A percentile compares a stretch with the other conserved stretches of the same genome.
Conservation (phyloP, 73 alveolate species). For the Paramecium primaurelia region DNA sequence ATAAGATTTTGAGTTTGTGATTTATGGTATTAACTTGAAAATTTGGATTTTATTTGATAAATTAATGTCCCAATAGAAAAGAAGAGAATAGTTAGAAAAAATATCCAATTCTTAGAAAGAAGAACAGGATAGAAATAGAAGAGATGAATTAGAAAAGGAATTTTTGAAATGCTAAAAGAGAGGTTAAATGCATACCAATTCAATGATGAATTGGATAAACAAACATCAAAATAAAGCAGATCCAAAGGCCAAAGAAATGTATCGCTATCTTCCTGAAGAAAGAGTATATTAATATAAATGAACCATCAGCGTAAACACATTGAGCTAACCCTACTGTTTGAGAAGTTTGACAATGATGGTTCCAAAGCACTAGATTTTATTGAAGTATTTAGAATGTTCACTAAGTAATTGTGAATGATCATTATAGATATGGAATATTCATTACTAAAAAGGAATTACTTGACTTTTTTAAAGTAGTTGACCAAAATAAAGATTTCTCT, state of each 20-base stretch:
- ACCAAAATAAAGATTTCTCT: slow-evolving; percentile 26
- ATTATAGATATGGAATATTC: slow-evolving; percentile 1
- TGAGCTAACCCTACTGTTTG: neutral
- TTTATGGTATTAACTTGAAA: neutral
- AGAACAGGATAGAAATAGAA: neutral
- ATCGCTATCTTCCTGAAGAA: slow-evolving; percentile 36
- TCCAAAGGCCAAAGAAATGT: slow-evolving; percentile 31
- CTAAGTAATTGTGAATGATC: neutral
- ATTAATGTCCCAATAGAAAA: neutral
- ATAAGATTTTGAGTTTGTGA: neutral
- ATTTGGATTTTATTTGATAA: neutral
- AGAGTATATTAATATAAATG: neutral
- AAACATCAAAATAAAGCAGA: neutral
- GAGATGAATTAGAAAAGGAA: neutral
- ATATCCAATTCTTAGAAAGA: neutral
- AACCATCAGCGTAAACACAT: slow-evolving; percentile 28
- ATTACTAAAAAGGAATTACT: slow-evolving; percentile 1
- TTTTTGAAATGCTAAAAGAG: slow-evolving; percentile 3
- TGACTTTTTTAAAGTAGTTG: neutral
- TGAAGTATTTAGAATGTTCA: slow-evolving; percentile 37
- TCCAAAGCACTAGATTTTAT: slow-evolving; percentile 44
- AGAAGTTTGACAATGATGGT: slow-evolving; percentile 45
- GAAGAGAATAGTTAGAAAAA: neutral
- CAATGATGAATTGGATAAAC: slow-evolving; percentile 26
- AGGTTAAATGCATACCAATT: neutral